Evolutionary conservation across 2,329 filamentous ascomycete genomes (phyloP).

Genomic region (Ceratocystis diversiconidia): DNA sequence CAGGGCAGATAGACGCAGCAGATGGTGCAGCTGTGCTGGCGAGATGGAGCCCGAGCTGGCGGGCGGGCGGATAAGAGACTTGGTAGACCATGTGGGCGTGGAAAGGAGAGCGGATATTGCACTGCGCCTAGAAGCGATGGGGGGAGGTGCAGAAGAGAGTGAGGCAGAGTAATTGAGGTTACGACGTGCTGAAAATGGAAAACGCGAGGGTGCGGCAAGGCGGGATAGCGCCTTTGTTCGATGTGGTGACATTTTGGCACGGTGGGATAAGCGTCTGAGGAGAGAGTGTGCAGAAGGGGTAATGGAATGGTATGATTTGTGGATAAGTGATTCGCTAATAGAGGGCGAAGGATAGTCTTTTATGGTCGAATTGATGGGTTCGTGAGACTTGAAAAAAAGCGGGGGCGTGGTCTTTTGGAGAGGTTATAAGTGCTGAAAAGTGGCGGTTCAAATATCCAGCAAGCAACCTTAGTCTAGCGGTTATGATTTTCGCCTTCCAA

Average conservation of each 20-base stretch:
- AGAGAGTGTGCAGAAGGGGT: too few species aligned
- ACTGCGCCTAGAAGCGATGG: conserved; percentile 19
- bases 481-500: too few species aligned
- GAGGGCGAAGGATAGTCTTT: too few species aligned
- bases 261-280: too few species aligned
- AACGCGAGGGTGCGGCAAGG: neutral
- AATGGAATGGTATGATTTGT: too few species aligned
- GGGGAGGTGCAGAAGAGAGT: conserved; percentile 19
- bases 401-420: rapidly evolving
- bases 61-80: conserved; percentile 44
- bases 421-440: too few species aligned
- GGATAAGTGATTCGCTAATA: too few species aligned
- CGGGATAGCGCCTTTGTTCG: neutral
- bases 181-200: neutral
- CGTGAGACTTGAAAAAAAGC: too few species aligned
- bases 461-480: too few species aligned
- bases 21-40: conserved; percentile 57
- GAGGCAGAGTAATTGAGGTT: neutral
- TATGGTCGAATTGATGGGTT: too few species aligned
- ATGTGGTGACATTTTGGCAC: too few species aligned
- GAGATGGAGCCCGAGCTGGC: conserved; percentile 36
- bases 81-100: conserved; percentile 70
- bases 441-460: too few species aligned
- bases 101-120: conserved; percentile 39
- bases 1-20: conserved; percentile 79